These are phyloP conservation scores for Daldinia sp. DNA, from an alignment of 2,329 filamentous ascomycete genomes.

Conservation along the genomic window DNA sequence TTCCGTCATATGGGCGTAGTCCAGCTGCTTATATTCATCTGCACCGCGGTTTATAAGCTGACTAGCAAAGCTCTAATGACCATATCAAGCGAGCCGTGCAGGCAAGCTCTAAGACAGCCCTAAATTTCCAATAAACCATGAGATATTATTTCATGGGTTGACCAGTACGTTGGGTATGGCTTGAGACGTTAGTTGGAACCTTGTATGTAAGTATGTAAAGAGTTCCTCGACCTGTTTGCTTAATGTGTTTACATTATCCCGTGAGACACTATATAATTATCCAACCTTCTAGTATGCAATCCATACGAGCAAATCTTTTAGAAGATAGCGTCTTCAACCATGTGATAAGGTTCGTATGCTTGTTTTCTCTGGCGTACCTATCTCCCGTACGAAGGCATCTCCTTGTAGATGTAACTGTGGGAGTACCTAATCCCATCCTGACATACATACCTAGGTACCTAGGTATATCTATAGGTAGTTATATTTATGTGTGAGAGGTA, in stretches of 20 bases:
- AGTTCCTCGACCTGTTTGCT: not conserved
- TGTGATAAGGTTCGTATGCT: not conserved
- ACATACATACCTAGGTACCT: no score
- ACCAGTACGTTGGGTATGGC: not conserved
- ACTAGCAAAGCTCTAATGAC: conserved; percentile 4
- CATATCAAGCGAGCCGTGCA: not conserved
- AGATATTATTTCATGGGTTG: not conserved
- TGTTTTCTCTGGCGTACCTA: conserved; percentile 2
- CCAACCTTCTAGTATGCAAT: no score
- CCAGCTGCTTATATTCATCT: conserved; percentile 6
- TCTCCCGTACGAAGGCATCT: no score
- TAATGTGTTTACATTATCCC: not conserved
- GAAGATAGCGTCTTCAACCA: not conserved
- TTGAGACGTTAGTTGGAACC: not conserved
- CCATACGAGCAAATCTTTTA: not conserved
- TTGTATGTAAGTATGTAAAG: not conserved
- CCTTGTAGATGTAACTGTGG: conserved; percentile 21
- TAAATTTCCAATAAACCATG: conserved; percentile 9
- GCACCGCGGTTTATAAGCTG: conserved; percentile 2
- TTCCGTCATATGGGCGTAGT: not conserved
- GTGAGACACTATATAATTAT: not conserved
- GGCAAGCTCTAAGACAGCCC: not conserved
- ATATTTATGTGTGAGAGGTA: not conserved
- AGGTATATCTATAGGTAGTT: conserved; percentile 2
- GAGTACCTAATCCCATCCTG: no score